Conservation (phyloP, 768 basidiomycete genomes). For the Trametes cinnabarina region DNA sequence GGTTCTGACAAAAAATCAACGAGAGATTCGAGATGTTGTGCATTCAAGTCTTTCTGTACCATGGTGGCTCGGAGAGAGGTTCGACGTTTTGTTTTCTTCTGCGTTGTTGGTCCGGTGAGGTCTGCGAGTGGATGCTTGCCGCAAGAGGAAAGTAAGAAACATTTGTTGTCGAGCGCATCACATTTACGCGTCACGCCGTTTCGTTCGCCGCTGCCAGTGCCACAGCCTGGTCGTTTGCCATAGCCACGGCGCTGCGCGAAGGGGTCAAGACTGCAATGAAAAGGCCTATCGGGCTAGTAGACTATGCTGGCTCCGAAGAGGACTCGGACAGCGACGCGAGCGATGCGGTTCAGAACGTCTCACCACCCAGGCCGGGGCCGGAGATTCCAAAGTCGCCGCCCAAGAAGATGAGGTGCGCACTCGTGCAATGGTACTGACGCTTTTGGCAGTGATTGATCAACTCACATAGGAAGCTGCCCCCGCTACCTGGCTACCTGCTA, state of each 20-base stretch:
- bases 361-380: neutral
- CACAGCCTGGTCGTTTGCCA: too few species aligned
- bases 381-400: neutral
- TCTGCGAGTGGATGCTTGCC: too few species aligned
- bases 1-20: slow-evolving; percentile 1
- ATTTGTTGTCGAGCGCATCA: too few species aligned
- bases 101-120: too few species aligned
- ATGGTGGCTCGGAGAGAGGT: too few species aligned
- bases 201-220: too few species aligned
- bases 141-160: too few species aligned
- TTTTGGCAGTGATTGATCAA: neutral
- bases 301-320: slow-evolving; percentile 26
- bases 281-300: slow-evolving; percentile 13
- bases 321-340: neutral
- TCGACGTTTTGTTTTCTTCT: too few species aligned
- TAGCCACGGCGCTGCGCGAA: too few species aligned
- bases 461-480: slow-evolving; percentile 55
- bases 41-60: too few species aligned
- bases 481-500: slow-evolving; percentile 49
- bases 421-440: neutral
- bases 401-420: slow-evolving; percentile 11
- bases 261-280: slow-evolving; percentile 1
- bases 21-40: neutral
- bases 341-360: neutral
- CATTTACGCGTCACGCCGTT: too few species aligned